Evolutionary conservation across 805 yeast species (phyloP).

Genomic region (Ogataea pini): DNA sequence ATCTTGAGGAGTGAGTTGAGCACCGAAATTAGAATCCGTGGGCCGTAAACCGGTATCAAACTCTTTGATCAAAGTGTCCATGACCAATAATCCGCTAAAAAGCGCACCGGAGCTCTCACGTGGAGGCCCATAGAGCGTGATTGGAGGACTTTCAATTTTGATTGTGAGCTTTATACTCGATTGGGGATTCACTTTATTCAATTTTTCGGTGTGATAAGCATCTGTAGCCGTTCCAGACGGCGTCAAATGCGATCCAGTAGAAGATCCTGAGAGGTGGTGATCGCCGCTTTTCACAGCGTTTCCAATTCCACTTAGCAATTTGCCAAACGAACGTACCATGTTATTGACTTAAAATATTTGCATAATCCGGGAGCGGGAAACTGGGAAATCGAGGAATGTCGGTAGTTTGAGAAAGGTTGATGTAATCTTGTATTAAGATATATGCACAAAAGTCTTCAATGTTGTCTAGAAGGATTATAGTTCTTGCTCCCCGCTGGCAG

Average conservation of each 20-base stretch:
- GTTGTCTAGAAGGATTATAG: too few species aligned
- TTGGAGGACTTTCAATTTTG: conserved; percentile 86
- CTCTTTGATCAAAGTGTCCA: conserved; percentile 47
- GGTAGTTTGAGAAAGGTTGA: too few species aligned
- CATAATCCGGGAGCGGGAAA: background rate
- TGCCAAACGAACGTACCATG: conserved; percentile 21
- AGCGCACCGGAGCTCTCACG: conserved; percentile 82
- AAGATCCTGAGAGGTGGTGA: background rate
- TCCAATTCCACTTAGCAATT: conserved; percentile 19
- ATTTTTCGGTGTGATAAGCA: conserved; percentile 27
- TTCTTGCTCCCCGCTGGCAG: too few species aligned
- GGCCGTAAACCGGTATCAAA: background rate
- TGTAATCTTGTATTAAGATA: too few species aligned
- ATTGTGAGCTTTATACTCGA: conserved; percentile 47
- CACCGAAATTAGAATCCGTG: conserved; percentile 3
- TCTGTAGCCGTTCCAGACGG: conserved; percentile 14
- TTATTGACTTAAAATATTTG: background rate
- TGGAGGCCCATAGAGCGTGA: conserved; percentile 79
- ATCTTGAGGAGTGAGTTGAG: background rate
- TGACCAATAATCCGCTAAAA: conserved; percentile 71
- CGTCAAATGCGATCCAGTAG: background rate
- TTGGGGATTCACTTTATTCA: conserved; percentile 28
- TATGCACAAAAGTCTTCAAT: too few species aligned
- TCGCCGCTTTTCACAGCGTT: conserved; percentile 12
- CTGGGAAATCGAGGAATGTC: too few species aligned